Evolutionary conservation across 1,284 basidiomycete species (phyloP), one percentile per base, ranked within the genome.

Genomic region (Ustilago crameri): DNA sequence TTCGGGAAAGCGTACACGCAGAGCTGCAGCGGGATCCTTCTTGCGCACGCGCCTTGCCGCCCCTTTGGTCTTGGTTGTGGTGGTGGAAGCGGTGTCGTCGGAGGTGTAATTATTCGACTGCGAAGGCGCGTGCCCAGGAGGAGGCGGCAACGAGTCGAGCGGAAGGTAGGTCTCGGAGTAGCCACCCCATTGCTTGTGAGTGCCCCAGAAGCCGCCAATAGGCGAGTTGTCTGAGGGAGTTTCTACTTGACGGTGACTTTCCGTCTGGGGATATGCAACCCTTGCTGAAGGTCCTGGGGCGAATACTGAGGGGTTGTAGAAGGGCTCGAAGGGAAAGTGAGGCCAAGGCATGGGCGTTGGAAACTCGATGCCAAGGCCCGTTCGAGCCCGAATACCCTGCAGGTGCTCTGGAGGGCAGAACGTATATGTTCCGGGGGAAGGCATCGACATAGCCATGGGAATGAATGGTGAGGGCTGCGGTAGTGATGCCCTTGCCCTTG

Each of bases 341-440:
- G 46, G 37, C 51, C 51, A 65, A 14, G 47, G 24, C 18, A 49
- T 9, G n/a, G 45, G 42, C 10, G n/a, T 23, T 3, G 62, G 44
- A 20, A 58, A 5, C 3, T 51, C 47, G 38, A 59, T 50, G 0
- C 62, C 62, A 9, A 65, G 54, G 8, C 61, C 51, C 9, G 35
- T 9, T 22, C 17, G 20, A 15, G 24, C 18, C 52, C 17, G 35
- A 37, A 17, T 15, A 7, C 9, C 14, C 17, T 40, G 47, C n/a
- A 32, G 9, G 3, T 44, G 51, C 10, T 45, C 35, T 9, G n/a
- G 5, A n/a, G 18, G 15, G 24, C 26, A 18, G 3, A 22, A 15
- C 37, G 22, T 30, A 10, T n/a, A 37, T 5, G 35, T 34, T 3
- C 34, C 51, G 14, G 40, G 40, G n/a, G 34, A 27, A 9, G 60